Evolutionary conservation across 257 asterid species (phyloP), one percentile per base, ranked within the genome.

Genomic region (Verbascum thapsus): DNA sequence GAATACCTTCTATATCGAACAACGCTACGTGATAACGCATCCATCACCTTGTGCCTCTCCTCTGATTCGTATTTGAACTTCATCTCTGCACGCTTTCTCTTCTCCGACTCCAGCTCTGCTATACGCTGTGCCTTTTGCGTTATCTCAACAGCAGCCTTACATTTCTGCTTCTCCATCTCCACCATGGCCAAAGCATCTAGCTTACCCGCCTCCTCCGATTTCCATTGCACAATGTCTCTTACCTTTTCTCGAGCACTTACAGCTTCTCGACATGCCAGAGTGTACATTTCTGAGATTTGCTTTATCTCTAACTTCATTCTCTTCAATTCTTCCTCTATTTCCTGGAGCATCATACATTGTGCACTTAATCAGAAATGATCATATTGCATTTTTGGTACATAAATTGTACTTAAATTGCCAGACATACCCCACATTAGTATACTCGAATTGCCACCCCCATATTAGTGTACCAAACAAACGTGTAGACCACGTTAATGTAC

Each of bases 21-120:
- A 17, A 62, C 77, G 26, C 61, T 63, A 16, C 62, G 55, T 45
- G 76, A 68, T 53, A 85, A 68, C 16, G 87, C 86, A 61, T 63
- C 77, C 8, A 79, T 69, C 6, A 80, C 88, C 77, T 68, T 75
- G 63, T 83, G 82, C 74, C 76, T 88, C 81, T 86, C 80, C 66
- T 77, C 76, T 3, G 73, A 69, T 69, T 84, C 95, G 0, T 70
- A 66, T 69, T 42, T 65, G 63, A 69, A 83, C 69, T 54, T 84
- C 57, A 55, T 60, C 77, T 85, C 96, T 11, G 91, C 91, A 0
- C 39, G 56, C 69, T 72, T 80, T 67, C 95, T 71, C 79, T 82
- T 85, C 61, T 77, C 80, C 8, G 76, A 32, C 77, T 90, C 96
- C 69, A 84, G 26, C 39, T 84, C 87, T n/a, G 96, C 90, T 41